Conservation (phyloP, 2,329 filamentous ascomycete species). For the Aspergillus flavus region DNA sequence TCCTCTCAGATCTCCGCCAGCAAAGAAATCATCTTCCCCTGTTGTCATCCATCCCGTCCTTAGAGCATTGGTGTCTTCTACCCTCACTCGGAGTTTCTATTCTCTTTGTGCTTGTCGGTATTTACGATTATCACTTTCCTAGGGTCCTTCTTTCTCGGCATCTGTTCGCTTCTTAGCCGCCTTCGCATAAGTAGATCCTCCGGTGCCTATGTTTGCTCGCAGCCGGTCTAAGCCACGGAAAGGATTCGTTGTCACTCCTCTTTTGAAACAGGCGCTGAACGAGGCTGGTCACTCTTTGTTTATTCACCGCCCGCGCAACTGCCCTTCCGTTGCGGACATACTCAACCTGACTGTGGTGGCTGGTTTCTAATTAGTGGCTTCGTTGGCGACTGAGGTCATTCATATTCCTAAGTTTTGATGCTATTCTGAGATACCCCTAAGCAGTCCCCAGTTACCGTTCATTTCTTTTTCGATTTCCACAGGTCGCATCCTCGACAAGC, state of each 20-base stretch:
- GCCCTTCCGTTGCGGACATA: background rate
- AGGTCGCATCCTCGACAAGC: conserved; percentile 3
- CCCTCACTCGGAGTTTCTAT: background rate
- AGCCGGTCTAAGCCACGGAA: conserved; percentile 13
- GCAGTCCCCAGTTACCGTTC: background rate
- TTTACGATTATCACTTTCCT: conserved; percentile 7
- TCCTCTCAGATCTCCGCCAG: conserved; percentile 19
- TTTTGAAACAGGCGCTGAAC: conserved; percentile 10
- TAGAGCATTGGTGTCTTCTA: conserved; percentile 3
- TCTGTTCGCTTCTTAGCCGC: conserved; percentile 16
- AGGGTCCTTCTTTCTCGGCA: conserved; percentile 3
- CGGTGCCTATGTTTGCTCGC: conserved; percentile 16
- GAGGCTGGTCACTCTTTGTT: conserved; percentile 16
- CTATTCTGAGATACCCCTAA: background rate
- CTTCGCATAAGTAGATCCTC: conserved; percentile 16
- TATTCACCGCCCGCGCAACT: conserved; percentile 2
- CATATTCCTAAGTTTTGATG: background rate
- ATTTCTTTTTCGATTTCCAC: conserved; percentile 7
- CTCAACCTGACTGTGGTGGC: background rate
- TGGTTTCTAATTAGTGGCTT: conserved; percentile 4
- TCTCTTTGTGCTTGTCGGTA: conserved; percentile 1
- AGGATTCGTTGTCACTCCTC: conserved; percentile 13
- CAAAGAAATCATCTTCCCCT: conserved; percentile 18
- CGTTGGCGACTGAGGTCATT: conserved; percentile 8
- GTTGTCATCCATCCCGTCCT: conserved; percentile 14